Conservation (phyloP, 2,329 filamentous ascomycete genomes). For the Apiospora kogelbergensis region DNA sequence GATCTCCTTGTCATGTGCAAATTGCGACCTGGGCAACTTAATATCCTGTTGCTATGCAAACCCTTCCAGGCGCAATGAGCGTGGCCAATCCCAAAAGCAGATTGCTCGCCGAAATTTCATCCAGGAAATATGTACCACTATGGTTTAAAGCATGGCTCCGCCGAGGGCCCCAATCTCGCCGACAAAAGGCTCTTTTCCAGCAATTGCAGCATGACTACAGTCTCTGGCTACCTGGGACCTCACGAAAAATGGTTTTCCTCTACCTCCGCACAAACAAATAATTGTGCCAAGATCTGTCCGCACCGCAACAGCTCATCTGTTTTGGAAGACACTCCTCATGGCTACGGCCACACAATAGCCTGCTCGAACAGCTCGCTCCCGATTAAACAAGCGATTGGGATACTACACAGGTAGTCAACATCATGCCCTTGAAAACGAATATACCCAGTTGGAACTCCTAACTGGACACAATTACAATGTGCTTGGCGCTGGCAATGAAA, state of each 20-base stretch:
- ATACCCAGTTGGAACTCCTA: not conserved
- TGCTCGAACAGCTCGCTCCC: not conserved
- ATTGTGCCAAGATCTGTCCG: not conserved
- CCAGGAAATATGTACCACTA: no score
- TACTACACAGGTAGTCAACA: not conserved
- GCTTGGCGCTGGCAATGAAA: not conserved
- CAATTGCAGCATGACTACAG: no score
- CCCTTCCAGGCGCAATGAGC: not conserved
- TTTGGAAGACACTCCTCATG: no score
- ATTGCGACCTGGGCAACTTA: not conserved
- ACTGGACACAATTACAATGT: no score
- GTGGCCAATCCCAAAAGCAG: not conserved
- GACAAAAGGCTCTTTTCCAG: no score
- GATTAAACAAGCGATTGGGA: not conserved
- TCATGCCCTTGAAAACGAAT: not conserved
- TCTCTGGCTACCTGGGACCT: no score
- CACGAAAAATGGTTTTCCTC: no score
- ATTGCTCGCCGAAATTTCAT: not conserved
- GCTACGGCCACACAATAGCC: no score
- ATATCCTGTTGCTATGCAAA: not conserved
- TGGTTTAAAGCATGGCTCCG: no score
- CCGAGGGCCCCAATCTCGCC: not conserved
- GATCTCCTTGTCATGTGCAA: not conserved
- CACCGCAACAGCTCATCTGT: not conserved
- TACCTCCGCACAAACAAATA: no score